phyloP scores from a whole-genome alignment of 345 rosid genomes.

The Citrus reticulata region DNA sequence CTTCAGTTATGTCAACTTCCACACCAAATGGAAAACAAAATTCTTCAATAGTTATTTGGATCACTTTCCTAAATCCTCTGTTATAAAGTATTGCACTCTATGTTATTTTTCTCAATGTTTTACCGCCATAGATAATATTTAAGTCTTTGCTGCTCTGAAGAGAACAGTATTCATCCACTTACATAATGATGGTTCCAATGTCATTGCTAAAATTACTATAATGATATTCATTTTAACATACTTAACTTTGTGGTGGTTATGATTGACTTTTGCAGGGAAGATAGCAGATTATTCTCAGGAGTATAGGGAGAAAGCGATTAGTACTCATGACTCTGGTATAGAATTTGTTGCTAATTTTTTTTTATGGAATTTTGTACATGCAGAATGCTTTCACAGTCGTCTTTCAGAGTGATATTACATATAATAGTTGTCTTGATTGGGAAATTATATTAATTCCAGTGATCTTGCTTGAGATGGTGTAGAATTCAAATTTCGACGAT shows the following conservation, averaged over 20 bases:
- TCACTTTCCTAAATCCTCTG: background rate
- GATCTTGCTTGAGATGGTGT: background rate
- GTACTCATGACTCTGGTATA: conserved; percentile 35
- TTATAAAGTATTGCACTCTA: background rate
- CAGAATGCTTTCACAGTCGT: background rate
- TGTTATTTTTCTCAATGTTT: background rate
- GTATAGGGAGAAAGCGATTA: conserved; percentile 28
- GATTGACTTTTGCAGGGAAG: conserved; percentile 36
- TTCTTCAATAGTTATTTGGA: background rate
- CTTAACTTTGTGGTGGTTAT: background rate
- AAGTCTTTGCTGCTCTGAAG: background rate
- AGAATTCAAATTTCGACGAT: background rate
- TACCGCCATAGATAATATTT: background rate
- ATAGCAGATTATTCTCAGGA: conserved; percentile 36
- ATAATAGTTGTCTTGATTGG: background rate
- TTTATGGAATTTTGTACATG: background rate
- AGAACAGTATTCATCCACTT: background rate
- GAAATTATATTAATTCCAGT: background rate
- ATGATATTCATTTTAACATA: background rate
- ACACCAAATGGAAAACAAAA: background rate
- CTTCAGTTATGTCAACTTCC: background rate
- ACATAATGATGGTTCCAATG: background rate
- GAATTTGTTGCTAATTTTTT: conserved; percentile 6
- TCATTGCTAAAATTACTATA: background rate
- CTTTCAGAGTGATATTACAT: background rate